These are phyloP conservation scores for Gnomoniopsis smithogilvyi DNA, from an alignment of 2,329 filamentous ascomycete genomes.

Conservation along the genomic window DNA sequence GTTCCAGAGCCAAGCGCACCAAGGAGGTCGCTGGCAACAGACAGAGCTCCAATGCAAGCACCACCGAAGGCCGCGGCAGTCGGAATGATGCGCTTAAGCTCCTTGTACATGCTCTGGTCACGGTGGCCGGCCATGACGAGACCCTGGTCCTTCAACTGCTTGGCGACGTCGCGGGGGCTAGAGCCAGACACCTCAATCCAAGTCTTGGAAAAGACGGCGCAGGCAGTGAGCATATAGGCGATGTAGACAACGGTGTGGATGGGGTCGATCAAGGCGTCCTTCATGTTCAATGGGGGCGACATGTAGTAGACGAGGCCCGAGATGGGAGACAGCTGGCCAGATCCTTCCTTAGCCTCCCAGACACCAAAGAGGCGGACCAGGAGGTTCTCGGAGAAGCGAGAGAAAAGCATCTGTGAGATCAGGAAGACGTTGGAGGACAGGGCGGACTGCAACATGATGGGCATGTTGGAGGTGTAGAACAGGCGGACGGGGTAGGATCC, in stretches of 20 bases:
- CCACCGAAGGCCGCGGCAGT: conserved; percentile 97
- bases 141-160: conserved; percentile 99
- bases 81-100: conserved; percentile 98
- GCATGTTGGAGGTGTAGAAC: conserved; percentile 99
- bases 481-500: conserved; percentile 97
- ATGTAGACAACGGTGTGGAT: conserved; percentile 97
- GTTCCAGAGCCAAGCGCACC: conserved; percentile 95
- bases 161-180: conserved; percentile 94
- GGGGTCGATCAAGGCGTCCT: conserved; percentile 92
- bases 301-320: conserved; percentile 99
- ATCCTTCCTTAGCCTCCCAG: conserved; percentile 96
- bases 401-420: conserved; percentile 99
- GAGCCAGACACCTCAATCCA: conserved; percentile 99
- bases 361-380: conserved; percentile 96
- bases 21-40: conserved; percentile 91
- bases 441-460: conserved; percentile 99
- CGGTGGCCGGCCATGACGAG: conserved; percentile 99
- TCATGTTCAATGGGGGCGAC: conserved; percentile 97
- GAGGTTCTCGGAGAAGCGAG: conserved; percentile 97
- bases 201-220: conserved; percentile 95
- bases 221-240: conserved; percentile 95
- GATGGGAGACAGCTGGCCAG: conserved; percentile 88
- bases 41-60: conserved; percentile 97
- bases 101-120: conserved; percentile 99
- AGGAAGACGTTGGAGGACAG: conserved; percentile 99